phyloP scores from a whole-genome alignment of 495 filamentous ascomycete genomes.

The Neurospora sp. region DNA sequence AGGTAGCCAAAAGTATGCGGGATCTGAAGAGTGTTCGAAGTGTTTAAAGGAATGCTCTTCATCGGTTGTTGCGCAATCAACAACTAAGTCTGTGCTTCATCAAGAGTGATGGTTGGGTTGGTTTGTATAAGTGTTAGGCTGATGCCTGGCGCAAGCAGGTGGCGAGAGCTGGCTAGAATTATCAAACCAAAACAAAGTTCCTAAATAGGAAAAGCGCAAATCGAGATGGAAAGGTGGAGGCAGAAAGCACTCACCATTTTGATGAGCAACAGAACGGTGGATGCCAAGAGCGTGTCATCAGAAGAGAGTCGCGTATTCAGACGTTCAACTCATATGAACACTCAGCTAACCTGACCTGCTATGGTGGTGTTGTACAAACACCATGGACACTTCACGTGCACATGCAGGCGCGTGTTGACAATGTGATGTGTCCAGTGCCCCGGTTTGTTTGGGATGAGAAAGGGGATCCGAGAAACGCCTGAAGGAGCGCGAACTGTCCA shows the following conservation, averaged over 20 bases:
- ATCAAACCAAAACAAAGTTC: background rate
- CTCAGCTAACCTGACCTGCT: background rate
- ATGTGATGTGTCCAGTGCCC: background rate
- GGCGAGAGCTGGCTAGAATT: background rate
- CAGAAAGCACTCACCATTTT: constrained; percentile 13
- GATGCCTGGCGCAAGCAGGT: background rate
- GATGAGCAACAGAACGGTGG: background rate
- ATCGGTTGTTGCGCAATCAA: background rate
- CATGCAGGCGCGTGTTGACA: background rate
- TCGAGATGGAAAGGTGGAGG: background rate
- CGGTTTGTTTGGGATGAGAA: background rate
- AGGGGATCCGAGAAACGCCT: background rate
- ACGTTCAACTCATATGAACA: background rate
- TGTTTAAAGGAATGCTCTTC: background rate
- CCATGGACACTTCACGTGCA: background rate
- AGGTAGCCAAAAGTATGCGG: background rate
- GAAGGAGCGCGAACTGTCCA: background rate
- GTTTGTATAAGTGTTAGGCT: background rate
- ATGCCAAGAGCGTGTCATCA: background rate
- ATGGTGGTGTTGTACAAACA: background rate
- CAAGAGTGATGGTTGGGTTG: background rate
- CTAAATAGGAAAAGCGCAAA: background rate
- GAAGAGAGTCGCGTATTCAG: constrained; percentile 7
- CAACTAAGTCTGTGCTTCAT: background rate
- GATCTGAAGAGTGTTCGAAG: background rate